Evolutionary conservation across 306 rosid species (phyloP).

Genomic region (Canavalia gladiata): DNA sequence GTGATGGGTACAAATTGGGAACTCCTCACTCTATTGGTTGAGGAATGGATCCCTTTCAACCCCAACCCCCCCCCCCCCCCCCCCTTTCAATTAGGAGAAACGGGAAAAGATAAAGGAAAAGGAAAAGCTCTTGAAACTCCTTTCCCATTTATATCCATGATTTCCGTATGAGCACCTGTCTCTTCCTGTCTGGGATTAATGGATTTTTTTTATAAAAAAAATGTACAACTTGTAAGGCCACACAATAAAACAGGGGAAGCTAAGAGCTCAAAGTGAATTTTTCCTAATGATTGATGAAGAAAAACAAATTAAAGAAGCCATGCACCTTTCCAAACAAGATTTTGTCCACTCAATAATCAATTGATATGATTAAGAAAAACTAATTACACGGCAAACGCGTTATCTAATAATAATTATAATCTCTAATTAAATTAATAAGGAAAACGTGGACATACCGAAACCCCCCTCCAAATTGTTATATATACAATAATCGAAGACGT

Average conservation of each 20-base stretch:
- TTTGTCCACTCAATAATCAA: conserved; percentile 17
- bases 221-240: conserved; percentile 30
- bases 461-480: conserved; percentile 5
- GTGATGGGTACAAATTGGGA: neutral
- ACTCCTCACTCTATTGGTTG: neutral
- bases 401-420: neutral
- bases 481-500: conserved; percentile 4
- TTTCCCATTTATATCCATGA: conserved; percentile 38
- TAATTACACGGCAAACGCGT: neutral
- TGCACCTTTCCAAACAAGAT: conserved; percentile 36
- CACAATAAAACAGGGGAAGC: conserved; percentile 36
- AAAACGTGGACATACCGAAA: conserved; percentile 34
- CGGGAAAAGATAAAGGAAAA: neutral
- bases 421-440: neutral
- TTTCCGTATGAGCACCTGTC: conserved; percentile 26
- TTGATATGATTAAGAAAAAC: conserved; percentile 36
- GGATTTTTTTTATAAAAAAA: conserved; percentile 7
- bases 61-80: neutral
- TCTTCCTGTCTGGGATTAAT: conserved; percentile 34
- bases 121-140: conserved; percentile 31
- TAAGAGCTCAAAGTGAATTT: conserved; percentile 45
- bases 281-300: conserved; percentile 53
- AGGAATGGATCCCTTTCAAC: conserved; percentile 9
- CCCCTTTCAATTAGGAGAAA: neutral
- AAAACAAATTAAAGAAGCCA: conserved; percentile 16